Evolutionary conservation across 2,329 filamentous ascomycete genomes (phyloP).

Genomic region (Cercospora zeae-maydis): DNA sequence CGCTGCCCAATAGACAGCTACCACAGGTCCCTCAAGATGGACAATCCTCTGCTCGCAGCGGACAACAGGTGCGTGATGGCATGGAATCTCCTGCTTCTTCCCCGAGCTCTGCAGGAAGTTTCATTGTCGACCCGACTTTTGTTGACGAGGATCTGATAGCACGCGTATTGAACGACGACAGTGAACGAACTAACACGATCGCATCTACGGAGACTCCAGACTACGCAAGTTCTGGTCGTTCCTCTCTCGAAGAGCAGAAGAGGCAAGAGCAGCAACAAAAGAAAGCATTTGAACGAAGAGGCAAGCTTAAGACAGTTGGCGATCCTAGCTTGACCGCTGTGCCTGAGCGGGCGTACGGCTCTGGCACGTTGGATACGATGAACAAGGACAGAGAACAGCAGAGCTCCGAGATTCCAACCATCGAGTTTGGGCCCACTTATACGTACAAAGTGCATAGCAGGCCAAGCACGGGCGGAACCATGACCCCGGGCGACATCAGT

Average conservation of each 20-base stretch:
- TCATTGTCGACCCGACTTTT: constrained; percentile 30
- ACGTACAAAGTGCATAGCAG: constrained; percentile 58
- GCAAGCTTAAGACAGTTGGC: constrained; percentile 75
- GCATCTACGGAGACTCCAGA: constrained; percentile 60
- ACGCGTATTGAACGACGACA: constrained; percentile 34
- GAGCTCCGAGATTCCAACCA: constrained; percentile 61
- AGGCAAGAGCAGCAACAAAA: constrained; percentile 40
- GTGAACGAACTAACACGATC: constrained; percentile 20
- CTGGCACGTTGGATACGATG: constrained; percentile 33
- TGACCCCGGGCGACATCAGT: constrained; percentile 39
- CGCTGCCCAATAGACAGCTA: constrained; percentile 23
- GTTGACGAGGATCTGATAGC: constrained; percentile 47
- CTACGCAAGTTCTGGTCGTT: constrained; percentile 65
- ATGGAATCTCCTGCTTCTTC: constrained; percentile 25
- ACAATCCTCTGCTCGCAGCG: constrained; percentile 14
- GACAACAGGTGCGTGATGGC: constrained; percentile 24
- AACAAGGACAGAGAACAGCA: constrained; percentile 35
- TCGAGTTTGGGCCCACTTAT: constrained; percentile 84
- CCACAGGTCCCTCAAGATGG: constrained; percentile 13
- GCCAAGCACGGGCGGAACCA: constrained; percentile 54
- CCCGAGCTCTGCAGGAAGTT: constrained; percentile 24
- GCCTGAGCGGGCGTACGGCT: constrained; percentile 39
- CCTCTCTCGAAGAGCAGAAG: constrained; percentile 42
- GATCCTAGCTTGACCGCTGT: constrained; percentile 44
- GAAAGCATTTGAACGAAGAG: constrained; percentile 68